Conservation (phyloP, 768 basidiomycete genomes). For the Mycena maculata region DNA sequence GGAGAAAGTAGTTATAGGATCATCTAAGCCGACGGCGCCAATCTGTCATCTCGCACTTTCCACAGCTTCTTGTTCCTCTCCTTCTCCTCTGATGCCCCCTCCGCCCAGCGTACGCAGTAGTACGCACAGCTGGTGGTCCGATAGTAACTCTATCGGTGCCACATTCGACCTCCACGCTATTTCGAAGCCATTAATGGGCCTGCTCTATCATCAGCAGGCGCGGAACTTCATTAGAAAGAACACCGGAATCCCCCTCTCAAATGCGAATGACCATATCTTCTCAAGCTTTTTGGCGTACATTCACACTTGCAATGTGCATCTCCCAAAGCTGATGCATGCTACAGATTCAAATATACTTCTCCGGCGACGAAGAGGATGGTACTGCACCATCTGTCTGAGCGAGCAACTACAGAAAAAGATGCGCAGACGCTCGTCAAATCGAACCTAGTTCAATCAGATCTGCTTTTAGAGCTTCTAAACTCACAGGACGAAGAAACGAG, state of each 20-base stretch:
- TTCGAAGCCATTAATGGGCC: slow-evolving; percentile 7
- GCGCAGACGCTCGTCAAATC: slow-evolving; percentile 5
- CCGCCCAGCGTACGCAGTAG: slow-evolving; percentile 11
- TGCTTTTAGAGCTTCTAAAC: slow-evolving; percentile 2
- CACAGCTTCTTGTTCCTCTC: neutral
- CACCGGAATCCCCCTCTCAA: slow-evolving; percentile 11
- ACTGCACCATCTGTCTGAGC: slow-evolving; percentile 7
- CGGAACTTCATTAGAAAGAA: slow-evolving; percentile 8
- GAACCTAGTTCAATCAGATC: slow-evolving; percentile 1
- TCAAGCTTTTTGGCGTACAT: slow-evolving; percentile 13
- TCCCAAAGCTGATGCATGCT: slow-evolving; percentile 4
- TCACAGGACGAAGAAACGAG: slow-evolving; percentile 6
- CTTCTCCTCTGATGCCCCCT: slow-evolving; percentile 2
- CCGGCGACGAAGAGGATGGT: slow-evolving; percentile 4
- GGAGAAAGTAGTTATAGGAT: too few species aligned
- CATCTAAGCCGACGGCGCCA: too few species aligned
- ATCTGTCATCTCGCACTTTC: neutral
- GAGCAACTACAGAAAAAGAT: neutral
- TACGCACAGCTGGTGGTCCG: slow-evolving; percentile 7
- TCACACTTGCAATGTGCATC: neutral
- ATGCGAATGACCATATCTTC: neutral
- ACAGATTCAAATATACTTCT: slow-evolving; percentile 7
- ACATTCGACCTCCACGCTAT: slow-evolving; percentile 9
- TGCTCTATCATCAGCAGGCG: slow-evolving; percentile 7
- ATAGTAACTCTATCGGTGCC: neutral